Conservation (phyloP, 2,329 filamentous ascomycete genomes). For the Pestalotiopsis sp. region DNA sequence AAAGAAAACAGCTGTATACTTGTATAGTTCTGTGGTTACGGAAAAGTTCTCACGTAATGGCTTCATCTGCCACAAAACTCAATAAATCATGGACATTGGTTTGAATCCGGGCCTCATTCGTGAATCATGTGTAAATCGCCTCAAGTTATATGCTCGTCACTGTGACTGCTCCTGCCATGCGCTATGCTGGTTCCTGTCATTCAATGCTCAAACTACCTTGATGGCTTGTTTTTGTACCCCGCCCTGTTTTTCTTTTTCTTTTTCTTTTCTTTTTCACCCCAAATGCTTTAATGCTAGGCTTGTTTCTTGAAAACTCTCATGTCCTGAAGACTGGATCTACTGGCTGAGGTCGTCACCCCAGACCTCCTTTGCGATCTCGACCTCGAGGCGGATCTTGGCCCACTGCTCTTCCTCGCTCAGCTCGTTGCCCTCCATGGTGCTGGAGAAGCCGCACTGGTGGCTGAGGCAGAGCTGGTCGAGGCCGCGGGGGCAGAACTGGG, state of each 20-base stretch:
- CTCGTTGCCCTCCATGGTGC: conserved; percentile 59
- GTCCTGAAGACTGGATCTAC: conserved; percentile 13
- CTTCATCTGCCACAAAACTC: not conserved
- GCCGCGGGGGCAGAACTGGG: conserved; percentile 49
- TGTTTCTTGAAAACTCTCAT: not conserved
- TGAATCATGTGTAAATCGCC: not conserved
- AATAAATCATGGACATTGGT: not conserved
- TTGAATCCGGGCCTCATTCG: not conserved
- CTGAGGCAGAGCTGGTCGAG: conserved; percentile 58
- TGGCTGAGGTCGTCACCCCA: conserved; percentile 50
- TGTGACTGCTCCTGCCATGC: not conserved
- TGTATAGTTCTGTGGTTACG: conserved; percentile 6
- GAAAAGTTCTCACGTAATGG: conserved; percentile 3
- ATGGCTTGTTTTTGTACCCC: not conserved
- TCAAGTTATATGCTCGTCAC: not conserved
- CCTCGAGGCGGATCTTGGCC: conserved; percentile 56
- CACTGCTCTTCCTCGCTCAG: conserved; percentile 59
- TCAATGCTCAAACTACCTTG: not conserved
- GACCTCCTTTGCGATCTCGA: conserved; percentile 59
- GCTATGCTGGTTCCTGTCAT: not conserved
- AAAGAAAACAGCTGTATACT: conserved; percentile 1
- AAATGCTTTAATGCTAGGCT: not conserved
- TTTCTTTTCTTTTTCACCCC: not conserved
- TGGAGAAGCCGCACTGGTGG: conserved; percentile 61
- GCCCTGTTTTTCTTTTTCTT: not conserved